Conservation (phyloP, 2,329 filamentous ascomycete species). For the Colletotrichum coccodes region DNA sequence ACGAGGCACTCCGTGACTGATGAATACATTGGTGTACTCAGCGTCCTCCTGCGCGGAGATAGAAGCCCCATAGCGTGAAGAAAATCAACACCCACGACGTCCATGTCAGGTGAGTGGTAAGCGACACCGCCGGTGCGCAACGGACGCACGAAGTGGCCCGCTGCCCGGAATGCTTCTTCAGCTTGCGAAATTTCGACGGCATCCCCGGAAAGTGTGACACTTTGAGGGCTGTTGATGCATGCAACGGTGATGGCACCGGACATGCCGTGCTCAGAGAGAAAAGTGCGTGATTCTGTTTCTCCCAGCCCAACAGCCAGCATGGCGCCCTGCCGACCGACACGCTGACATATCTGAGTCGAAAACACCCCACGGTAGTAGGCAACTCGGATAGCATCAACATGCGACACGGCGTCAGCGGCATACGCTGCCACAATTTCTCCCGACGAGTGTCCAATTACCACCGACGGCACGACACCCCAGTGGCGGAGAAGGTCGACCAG, state of each 20-base stretch:
- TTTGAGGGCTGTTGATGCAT: constrained; percentile 63
- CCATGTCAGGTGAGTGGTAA: constrained; percentile 26
- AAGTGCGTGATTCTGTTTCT: constrained; percentile 14
- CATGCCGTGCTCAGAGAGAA: not conserved
- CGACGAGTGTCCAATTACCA: constrained; percentile 58
- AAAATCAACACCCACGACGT: constrained; percentile 5
- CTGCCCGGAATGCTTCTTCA: constrained; percentile 41
- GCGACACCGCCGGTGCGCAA: constrained; percentile 15
- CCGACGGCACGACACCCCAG: constrained; percentile 44
- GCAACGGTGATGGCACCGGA: constrained; percentile 37
- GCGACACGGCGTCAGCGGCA: constrained; percentile 28
- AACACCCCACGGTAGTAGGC: constrained; percentile 36
- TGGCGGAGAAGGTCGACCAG: constrained; percentile 39
- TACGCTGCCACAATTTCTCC: constrained; percentile 52
- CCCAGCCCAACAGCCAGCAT: constrained; percentile 13
- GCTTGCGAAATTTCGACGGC: constrained; percentile 51
- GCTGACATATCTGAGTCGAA: constrained; percentile 13
- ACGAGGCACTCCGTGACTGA: constrained; percentile 9
- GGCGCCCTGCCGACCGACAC: not conserved
- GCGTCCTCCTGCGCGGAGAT: not conserved
- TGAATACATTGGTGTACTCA: constrained; percentile 43
- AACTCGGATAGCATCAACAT: constrained; percentile 41
- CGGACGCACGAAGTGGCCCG: not conserved
- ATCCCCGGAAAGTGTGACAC: constrained; percentile 61
- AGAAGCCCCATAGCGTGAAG: not conserved